Evolutionary conservation across 805 yeast genomes (phyloP).

Genomic region (Ogataea trehalophila): DNA sequence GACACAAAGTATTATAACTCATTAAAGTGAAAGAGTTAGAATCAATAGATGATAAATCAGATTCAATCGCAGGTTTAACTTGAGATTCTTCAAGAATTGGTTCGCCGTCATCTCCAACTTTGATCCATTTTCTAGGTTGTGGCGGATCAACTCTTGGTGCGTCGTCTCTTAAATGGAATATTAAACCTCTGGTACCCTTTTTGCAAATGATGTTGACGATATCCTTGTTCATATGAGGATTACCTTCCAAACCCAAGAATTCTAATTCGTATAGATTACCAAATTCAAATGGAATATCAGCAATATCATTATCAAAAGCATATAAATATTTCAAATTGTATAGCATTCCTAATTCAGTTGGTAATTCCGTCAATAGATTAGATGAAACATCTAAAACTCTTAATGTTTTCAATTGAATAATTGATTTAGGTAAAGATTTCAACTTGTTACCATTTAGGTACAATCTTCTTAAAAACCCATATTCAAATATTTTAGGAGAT

Average conservation of each 20-base stretch:
- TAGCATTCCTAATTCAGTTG: slow-evolving; percentile 79
- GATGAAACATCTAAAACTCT: slow-evolving; percentile 82
- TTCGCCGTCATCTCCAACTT: slow-evolving; percentile 74
- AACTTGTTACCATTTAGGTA: slow-evolving; percentile 85
- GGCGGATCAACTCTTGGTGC: slow-evolving; percentile 66
- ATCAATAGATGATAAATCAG: slow-evolving; percentile 26
- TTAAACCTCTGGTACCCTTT: slow-evolving; percentile 79
- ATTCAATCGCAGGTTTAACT: slow-evolving; percentile 18
- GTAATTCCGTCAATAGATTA: slow-evolving; percentile 67
- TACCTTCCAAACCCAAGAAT: slow-evolving; percentile 91
- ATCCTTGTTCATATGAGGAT: slow-evolving; percentile 61
- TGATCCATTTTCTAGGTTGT: slow-evolving; percentile 78
- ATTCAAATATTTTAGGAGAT: slow-evolving; percentile 71
- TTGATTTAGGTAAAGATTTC: slow-evolving; percentile 57
- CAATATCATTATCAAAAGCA: slow-evolving; percentile 80
- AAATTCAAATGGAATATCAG: slow-evolving; percentile 73
- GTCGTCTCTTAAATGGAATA: slow-evolving; percentile 75
- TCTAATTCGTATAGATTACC: slow-evolving; percentile 82
- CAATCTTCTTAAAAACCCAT: slow-evolving; percentile 78
- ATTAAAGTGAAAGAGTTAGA: slow-evolving; percentile 61
- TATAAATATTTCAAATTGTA: slow-evolving; percentile 76
- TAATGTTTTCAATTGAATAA: slow-evolving; percentile 64
- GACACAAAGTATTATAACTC: slow-evolving; percentile 91
- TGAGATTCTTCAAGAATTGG: slow-evolving; percentile 29
- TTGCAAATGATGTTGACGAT: slow-evolving; percentile 65